Base-by-base conservation (phyloP, 805 yeast species). In the Candida sanyiensis region DNA sequence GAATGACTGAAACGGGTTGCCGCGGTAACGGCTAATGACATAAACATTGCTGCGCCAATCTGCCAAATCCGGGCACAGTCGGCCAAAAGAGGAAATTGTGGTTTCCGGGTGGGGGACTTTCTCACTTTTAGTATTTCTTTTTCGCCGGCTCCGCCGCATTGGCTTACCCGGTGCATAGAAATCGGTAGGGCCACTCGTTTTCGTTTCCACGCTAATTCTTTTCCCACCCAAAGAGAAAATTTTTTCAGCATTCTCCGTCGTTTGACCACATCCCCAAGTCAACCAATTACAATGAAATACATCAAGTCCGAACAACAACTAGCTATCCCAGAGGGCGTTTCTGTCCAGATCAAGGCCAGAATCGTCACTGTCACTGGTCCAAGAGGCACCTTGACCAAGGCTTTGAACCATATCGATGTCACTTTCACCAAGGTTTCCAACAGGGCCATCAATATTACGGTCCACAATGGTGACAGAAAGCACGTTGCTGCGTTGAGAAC, bases 401-500 rank as follows among this genome's bases (percentile, higher is more conserved):
- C 83, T 76, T 77, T 90, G 67, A 80, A 82, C 67, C 98, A 93
- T 77, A 80, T 93, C 62, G 86, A 90, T 69, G 95, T 93, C 59
- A 82, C 96, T 57, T 90, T 93, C 83, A 59, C 68, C 63, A 87
- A 89, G 77, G 64, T 84, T 52, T 67, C 70, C 64, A 72, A 77
- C 73, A 73, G 64, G 53, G 78, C 75, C 61, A 75, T 93, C 73
- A 84, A 83, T 74, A 78, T 93, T 67, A 76, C 88, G 58, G 96
- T 93, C 57, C 94, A 84, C 83, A 87, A 90, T 69, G 98, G 97
- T 76, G 96, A 87, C 84, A 86, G 97, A 81, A 90, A 90, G 83
- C 98, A 93, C 75, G 97, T 93, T 69, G 99, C 99, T 69, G 84
- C 96, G 65, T 78, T 93, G 69, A 89, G 97, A 80, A 90, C 98